These are phyloP conservation scores for Amoebophrya sp. DNA, from an alignment of 169 alveolate species.

Conservation along the genomic window DNA sequence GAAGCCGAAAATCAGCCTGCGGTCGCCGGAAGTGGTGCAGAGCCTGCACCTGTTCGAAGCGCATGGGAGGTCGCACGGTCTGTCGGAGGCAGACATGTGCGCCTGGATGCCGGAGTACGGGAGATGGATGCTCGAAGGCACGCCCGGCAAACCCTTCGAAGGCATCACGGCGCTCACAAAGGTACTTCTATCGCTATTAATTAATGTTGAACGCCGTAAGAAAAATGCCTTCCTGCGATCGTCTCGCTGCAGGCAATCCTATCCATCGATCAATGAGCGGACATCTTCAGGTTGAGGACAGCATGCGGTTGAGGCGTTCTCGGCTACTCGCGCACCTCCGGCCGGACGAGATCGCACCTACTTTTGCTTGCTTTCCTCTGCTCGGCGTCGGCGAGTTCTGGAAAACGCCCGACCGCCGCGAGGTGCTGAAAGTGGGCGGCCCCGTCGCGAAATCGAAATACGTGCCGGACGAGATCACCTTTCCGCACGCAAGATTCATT, in stretches of 20 bases:
- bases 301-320: neutral
- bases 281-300: neutral
- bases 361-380: neutral
- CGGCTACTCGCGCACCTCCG: neutral
- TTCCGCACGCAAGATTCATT: neutral
- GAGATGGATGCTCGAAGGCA: neutral
- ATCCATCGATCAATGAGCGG: too few species aligned
- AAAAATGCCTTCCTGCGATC: too few species aligned
- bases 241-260: too few species aligned
- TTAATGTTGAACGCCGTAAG: too few species aligned
- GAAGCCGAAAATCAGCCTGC: neutral
- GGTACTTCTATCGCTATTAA: neutral
- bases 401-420: neutral
- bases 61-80: neutral
- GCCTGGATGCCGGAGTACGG: neutral
- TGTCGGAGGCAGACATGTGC: neutral
- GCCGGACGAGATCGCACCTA: neutral
- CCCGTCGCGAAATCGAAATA: neutral
- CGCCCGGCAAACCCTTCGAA: neutral
- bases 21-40: neutral
- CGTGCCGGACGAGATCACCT: neutral
- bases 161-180: neutral
- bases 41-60: neutral
- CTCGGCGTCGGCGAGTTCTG: neutral
- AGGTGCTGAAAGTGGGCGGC: neutral